Conservation (phyloP, 129 eudicot genomes). For the Helianthus tuberosus region DNA sequence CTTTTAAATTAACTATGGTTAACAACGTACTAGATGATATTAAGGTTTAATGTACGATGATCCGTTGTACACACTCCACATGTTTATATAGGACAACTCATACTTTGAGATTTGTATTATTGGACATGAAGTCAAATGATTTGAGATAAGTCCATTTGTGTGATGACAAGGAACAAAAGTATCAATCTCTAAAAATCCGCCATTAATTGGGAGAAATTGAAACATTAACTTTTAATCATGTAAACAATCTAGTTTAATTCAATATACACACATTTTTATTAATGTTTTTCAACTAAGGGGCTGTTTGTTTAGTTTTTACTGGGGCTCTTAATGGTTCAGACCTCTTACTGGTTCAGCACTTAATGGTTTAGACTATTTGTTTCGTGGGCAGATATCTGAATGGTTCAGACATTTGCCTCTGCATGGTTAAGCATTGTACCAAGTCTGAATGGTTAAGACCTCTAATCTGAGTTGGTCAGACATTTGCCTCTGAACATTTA, state of each 20-base stretch:
- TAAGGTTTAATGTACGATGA: not conserved
- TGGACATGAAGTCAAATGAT: slow-evolving; percentile 1
- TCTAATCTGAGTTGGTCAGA: no score
- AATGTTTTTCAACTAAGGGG: not conserved
- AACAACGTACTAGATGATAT: no score
- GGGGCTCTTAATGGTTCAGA: no score
- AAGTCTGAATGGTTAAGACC: no score
- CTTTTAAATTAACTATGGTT: no score
- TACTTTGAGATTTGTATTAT: not conserved
- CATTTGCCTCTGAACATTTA: no score
- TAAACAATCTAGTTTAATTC: not conserved
- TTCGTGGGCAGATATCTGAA: no score
- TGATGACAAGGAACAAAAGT: slow-evolving; percentile 1
- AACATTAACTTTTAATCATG: not conserved
- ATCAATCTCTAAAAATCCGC: not conserved
- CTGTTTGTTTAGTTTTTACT: no score
- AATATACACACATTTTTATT: not conserved
- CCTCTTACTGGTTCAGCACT: no score
- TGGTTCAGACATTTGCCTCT: no score
- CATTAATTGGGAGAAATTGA: not conserved
- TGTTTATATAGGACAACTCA: not conserved
- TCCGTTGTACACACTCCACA: slow-evolving; percentile 7
- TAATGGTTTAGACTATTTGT: no score
- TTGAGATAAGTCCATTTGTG: not conserved
- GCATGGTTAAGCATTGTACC: no score